phyloP scores from a whole-genome alignment of 2,329 filamentous ascomycete species.

The Fusarium sp. region DNA sequence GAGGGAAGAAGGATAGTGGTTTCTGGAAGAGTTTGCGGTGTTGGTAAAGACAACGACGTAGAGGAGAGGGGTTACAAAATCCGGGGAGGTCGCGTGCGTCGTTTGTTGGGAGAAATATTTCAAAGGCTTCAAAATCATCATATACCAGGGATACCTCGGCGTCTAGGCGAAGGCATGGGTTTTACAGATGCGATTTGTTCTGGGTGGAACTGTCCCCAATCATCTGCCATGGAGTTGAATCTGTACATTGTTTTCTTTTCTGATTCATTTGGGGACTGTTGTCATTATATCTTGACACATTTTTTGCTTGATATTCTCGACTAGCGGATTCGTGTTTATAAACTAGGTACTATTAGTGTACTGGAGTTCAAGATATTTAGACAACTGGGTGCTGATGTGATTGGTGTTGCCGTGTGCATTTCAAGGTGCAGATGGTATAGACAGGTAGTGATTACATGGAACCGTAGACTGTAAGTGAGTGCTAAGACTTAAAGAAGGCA shows the following conservation, averaged over 20 bases:
- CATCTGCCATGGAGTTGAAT: constrained; percentile 41
- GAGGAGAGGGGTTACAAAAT: background rate
- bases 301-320: constrained; percentile 14
- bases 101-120: constrained; percentile 34
- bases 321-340: constrained; percentile 1
- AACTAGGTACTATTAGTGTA: constrained; percentile 8
- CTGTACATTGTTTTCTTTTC: constrained; percentile 30
- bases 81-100: constrained; percentile 15
- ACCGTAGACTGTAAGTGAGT: background rate
- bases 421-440: background rate
- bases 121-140: constrained; percentile 46
- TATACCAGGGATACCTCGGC: constrained; percentile 52
- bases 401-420: constrained; percentile 2
- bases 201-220: constrained; percentile 25
- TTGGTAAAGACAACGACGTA: constrained; percentile 61
- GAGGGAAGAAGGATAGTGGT: constrained; percentile 57
- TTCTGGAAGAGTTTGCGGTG: constrained; percentile 72
- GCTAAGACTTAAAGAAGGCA: background rate
- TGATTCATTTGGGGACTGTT: constrained; percentile 22
- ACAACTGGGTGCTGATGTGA: constrained; percentile 2
- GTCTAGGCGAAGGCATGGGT: constrained; percentile 44
- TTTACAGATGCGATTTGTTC: constrained; percentile 36
- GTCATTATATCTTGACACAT: constrained; percentile 19
- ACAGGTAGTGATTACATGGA: background rate
- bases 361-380: background rate